Percentiles rank a stretch among this genome's conserved stretches.
Conservation (phyloP, 139 green algal species). For the Spirogloea muscicola region DNA sequence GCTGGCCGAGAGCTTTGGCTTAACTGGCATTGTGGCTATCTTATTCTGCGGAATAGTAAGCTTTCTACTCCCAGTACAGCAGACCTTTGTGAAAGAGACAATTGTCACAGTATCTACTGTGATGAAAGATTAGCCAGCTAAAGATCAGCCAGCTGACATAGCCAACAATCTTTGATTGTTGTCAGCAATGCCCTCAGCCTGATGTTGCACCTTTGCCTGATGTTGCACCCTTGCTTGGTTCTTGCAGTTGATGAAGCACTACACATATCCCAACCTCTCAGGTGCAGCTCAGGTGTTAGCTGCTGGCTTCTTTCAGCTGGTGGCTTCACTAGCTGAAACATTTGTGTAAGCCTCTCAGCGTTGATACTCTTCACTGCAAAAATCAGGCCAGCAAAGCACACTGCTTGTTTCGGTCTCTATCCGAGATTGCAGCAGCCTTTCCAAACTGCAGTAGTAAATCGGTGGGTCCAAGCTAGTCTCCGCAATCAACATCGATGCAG, state of each 20-base stretch:
- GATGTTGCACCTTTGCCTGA: no score
- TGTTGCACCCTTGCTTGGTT: background rate
- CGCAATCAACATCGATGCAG: no score
- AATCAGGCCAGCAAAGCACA: no score
- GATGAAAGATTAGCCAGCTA: no score
- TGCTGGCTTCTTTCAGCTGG: conserved; percentile 56
- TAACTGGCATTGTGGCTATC: conserved; percentile 72
- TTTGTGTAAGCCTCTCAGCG: conserved; percentile 64
- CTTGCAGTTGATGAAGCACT: conserved; percentile 60
- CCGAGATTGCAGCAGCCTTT: no score
- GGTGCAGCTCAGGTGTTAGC: conserved; percentile 51
- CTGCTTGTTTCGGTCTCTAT: no score
- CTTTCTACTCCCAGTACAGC: background rate
- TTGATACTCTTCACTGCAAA: no score
- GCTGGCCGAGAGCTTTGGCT: conserved; percentile 58
- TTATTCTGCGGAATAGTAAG: conserved; percentile 70
- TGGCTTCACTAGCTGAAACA: conserved; percentile 64
- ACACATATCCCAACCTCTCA: conserved; percentile 66
- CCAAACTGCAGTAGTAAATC: no score
- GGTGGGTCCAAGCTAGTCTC: no score
- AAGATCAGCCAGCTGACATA: no score
- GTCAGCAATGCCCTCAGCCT: no score
- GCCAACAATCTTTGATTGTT: no score
- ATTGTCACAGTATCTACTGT: background rate
- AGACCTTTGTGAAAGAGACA: background rate